Evolutionary conservation across 163 green algal genomes (phyloP).

Genomic region (Prototheca wickerhamii): DNA sequence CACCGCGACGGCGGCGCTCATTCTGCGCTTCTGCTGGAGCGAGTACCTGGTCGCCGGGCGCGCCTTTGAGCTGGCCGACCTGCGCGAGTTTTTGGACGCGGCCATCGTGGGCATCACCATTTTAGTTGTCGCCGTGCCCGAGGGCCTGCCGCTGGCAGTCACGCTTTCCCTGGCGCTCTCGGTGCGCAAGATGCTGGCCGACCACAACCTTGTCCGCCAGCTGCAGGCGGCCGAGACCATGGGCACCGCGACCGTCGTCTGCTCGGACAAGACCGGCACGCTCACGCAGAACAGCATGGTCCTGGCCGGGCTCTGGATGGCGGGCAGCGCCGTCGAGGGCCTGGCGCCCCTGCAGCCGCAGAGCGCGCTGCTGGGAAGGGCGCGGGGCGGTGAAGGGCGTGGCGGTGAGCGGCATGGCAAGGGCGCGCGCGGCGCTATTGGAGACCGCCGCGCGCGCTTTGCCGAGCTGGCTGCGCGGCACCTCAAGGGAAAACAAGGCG

Average conservation of each 20-base stretch:
- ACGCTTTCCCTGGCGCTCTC: slow-evolving; percentile 81
- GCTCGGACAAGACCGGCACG: slow-evolving; percentile 88
- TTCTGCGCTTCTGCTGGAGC: slow-evolving; percentile 27
- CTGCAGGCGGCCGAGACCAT: slow-evolving; percentile 81
- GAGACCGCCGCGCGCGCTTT: too few relatives aligned
- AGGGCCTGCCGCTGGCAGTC: slow-evolving; percentile 83
- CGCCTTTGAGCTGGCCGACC: background rate
- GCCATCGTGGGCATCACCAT: slow-evolving; percentile 80
- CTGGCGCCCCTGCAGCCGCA: background rate
- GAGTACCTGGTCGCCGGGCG: background rate
- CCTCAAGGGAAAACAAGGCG: too few relatives aligned
- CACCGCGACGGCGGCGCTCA: slow-evolving; percentile 27
- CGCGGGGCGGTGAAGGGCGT: too few relatives aligned
- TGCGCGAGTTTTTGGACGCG: slow-evolving; percentile 48
- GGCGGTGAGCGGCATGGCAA: too few relatives aligned
- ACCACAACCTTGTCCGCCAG: slow-evolving; percentile 80
- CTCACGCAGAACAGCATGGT: slow-evolving; percentile 79
- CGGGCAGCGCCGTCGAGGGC: slow-evolving; percentile 5
- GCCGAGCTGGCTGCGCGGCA: too few relatives aligned
- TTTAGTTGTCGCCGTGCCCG: slow-evolving; percentile 80
- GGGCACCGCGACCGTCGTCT: slow-evolving; percentile 77
- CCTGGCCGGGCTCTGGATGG: slow-evolving; percentile 54
- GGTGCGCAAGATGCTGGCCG: slow-evolving; percentile 75
- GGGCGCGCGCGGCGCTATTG: too few relatives aligned
- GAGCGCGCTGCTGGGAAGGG: too few relatives aligned